phyloP scores from a whole-genome alignment of 768 basidiomycete species.

The Steccherinum ochraceum region DNA sequence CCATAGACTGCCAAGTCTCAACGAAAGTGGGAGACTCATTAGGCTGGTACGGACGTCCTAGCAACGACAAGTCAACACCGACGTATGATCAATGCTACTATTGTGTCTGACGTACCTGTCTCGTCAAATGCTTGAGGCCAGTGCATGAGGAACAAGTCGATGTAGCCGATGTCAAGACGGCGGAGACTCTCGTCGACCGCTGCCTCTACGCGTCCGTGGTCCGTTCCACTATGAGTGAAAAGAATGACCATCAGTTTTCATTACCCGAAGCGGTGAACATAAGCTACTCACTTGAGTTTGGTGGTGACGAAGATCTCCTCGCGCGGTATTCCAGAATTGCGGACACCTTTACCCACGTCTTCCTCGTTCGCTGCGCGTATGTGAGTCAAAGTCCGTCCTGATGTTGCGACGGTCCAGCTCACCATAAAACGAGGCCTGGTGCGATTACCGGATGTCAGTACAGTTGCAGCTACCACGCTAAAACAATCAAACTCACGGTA shows the following conservation, averaged over 20 bases:
- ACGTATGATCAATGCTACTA: constrained; percentile 9
- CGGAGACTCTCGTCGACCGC: no score
- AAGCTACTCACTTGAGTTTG: constrained; percentile 18
- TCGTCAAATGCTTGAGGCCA: constrained; percentile 23
- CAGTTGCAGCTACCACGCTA: no score
- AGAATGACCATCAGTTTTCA: no score
- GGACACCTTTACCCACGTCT: constrained; percentile 71
- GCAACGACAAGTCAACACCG: not conserved
- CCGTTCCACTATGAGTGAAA: no score
- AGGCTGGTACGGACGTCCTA: constrained; percentile 13
- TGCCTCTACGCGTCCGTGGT: no score
- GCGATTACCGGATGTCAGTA: no score
- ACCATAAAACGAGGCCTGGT: no score
- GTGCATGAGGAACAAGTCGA: constrained; percentile 28
- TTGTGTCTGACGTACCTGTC: constrained; percentile 14
- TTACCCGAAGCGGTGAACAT: no score
- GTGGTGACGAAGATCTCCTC: constrained; percentile 27
- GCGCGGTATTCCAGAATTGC: constrained; percentile 41
- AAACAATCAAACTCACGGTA: no score
- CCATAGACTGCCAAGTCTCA: constrained; percentile 24
- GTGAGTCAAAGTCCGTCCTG: no score
- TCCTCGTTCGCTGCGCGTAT: constrained; percentile 60
- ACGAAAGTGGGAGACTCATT: constrained; percentile 5
- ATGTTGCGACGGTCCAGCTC: no score
- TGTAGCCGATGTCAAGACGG: constrained; percentile 21